Conservation (phyloP, 345 rosid genomes). For the Eucalyptus erythrocorys region DNA sequence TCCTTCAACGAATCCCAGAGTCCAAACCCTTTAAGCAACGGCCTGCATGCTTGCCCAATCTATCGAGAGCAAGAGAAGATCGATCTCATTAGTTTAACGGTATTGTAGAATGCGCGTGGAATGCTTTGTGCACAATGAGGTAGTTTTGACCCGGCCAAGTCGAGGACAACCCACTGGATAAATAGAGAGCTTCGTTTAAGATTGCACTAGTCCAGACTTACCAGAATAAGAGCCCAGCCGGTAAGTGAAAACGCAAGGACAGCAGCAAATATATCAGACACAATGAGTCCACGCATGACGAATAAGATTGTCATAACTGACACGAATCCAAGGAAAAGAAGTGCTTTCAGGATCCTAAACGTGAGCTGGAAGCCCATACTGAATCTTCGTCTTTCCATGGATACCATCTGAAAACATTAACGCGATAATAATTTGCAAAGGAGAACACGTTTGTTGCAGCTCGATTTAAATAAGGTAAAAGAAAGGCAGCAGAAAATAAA, state of each 20-base stretch:
- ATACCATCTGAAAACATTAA: conserved; percentile 42
- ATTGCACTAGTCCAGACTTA: conserved; percentile 16
- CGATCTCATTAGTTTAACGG: background rate
- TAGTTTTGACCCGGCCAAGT: background rate
- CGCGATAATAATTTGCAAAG: background rate
- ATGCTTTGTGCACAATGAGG: background rate
- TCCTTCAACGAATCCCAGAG: conserved; percentile 82
- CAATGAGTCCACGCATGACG: conserved; percentile 50
- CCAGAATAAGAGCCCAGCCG: conserved; percentile 89
- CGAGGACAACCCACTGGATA: background rate
- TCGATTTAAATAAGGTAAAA: background rate
- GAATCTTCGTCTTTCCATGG: conserved; percentile 74
- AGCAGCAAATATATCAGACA: conserved; percentile 64
- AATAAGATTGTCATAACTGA: conserved; percentile 81
- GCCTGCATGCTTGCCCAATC: conserved; percentile 7
- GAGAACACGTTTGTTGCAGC: background rate
- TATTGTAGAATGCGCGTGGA: no score
- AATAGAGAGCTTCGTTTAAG: background rate
- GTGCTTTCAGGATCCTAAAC: conserved; percentile 95
- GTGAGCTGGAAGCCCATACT: conserved; percentile 76
- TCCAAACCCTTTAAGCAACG: conserved; percentile 31
- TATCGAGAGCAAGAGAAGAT: background rate
- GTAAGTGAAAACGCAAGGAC: conserved; percentile 77
- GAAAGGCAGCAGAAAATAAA: background rate
- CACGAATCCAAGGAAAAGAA: conserved; percentile 76